Conservation (phyloP, 73 alveolate genomes). For the Tetrahymena malaccensis region DNA sequence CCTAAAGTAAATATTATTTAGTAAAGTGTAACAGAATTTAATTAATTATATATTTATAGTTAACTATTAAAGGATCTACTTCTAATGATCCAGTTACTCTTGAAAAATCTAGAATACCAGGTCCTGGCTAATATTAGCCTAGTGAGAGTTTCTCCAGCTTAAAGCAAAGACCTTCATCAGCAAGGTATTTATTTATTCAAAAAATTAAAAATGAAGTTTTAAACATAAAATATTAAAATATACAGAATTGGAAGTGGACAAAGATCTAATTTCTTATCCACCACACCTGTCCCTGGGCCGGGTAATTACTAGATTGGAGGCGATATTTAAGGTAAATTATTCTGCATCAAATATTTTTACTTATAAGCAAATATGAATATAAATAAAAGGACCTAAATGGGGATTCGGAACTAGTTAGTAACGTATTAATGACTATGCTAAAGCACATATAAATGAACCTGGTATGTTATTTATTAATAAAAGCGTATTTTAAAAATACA, state of each 20-base stretch:
- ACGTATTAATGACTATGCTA: background rate
- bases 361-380: background rate
- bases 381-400: background rate
- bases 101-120: background rate
- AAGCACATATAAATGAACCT: background rate
- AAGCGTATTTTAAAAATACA: background rate
- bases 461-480: background rate
- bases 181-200: background rate
- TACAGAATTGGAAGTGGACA: background rate
- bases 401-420: background rate
- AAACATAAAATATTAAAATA: background rate
- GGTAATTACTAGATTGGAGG: slow-evolving; percentile 6
- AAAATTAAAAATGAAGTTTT: background rate
- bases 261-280: background rate
- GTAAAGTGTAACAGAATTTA: background rate
- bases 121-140: background rate
- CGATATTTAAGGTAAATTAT: background rate
- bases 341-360: too few relatives aligned
- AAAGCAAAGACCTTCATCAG: background rate
- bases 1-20: background rate
- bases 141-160: background rate
- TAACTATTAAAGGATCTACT: background rate
- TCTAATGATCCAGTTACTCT: background rate
- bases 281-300: slow-evolving; percentile 25
- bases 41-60: background rate